Evolutionary conservation across 169 alveolate species (phyloP).

Genomic region (Prorocentrum cordatum): DNA sequence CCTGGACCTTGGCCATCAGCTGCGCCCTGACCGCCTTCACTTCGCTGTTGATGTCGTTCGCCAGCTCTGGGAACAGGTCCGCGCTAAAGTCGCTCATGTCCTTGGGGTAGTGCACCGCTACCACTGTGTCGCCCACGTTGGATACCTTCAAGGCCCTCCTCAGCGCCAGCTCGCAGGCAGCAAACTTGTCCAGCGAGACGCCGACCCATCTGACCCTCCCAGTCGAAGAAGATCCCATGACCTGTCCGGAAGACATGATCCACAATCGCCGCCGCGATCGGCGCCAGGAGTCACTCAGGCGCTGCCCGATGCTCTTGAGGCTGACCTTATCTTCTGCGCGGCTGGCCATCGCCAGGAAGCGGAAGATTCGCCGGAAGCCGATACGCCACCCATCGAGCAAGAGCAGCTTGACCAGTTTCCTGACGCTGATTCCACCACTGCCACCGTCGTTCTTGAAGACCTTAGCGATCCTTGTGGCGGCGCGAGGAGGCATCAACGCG

Average conservation of each 20-base stretch:
- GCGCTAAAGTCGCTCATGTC: no score
- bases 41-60: background rate
- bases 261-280: conserved; percentile 36
- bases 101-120: conserved; percentile 57
- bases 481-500: conserved; percentile 44
- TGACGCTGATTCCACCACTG: background rate
- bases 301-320: background rate
- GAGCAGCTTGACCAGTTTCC: conserved; percentile 13
- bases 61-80: background rate
- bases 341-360: conserved; percentile 15
- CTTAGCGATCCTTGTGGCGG: conserved; percentile 17
- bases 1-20: background rate
- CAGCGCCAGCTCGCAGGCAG: conserved; percentile 11
- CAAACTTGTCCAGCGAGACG: conserved; percentile 39
- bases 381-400: conserved; percentile 67
- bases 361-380: conserved; percentile 43
- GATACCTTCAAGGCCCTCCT: conserved; percentile 32
- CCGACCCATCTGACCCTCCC: conserved; percentile 51
- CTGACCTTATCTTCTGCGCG: conserved; percentile 54
- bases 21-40: background rate
- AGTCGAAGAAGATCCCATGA: background rate
- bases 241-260: conserved; percentile 49
- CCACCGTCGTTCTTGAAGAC: background rate
- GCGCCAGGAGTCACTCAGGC: background rate
- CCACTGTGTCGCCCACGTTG: conserved; percentile 16